Base-by-base conservation (phyloP, 1,139 yeast species). In the Candida mesenterica region DNA sequence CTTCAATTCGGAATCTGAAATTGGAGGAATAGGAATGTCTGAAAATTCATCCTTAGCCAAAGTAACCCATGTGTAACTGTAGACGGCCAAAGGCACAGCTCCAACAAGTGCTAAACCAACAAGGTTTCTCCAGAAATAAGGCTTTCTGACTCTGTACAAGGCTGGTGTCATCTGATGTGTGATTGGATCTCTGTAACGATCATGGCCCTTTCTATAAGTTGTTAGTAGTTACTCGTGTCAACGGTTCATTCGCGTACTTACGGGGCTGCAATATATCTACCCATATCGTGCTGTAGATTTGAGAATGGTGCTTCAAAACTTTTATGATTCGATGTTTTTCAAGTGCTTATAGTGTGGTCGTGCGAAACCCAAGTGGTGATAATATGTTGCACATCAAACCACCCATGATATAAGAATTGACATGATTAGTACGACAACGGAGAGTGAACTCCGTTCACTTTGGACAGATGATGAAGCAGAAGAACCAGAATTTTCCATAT, bases 161-260 rank as follows among this genome's bases (percentile, higher is more conserved):
- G 96, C 96, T 14, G 96, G 96, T 2, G 96, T 86, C 89, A 89
- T 89, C 57, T 85, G 85, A 64, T 80, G 83, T 15, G 95, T 86
- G 52, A 71, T 69, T 35, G 80, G 84, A 61, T 85, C 87, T 55
- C 85, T 83, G 61, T 87, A 88, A 43, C 67, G 61, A 43, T 55
- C 53, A 43, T 55, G 62, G 34, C 57, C 56, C 44, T 54, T 55
- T 43, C 61, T 55, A 29, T 9, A 36, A 30, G 34, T n/a, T 34
- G 55, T 50, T 45, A 48, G 49, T 41, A 30, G n/a, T 18, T 15
- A n/a, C n/a, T n/a, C n/a, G n/a, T n/a, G n/a, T n/a, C n/a, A n/a
- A n/a, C n/a, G n/a, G n/a, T n/a, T n/a, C n/a, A n/a, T n/a, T n/a
- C n/a, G n/a, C n/a, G 20, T 41, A 63, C 70, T 40, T 63, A 64